phyloP scores from a whole-genome alignment of 768 basidiomycete species.

The Panaeolus cyanescens region DNA sequence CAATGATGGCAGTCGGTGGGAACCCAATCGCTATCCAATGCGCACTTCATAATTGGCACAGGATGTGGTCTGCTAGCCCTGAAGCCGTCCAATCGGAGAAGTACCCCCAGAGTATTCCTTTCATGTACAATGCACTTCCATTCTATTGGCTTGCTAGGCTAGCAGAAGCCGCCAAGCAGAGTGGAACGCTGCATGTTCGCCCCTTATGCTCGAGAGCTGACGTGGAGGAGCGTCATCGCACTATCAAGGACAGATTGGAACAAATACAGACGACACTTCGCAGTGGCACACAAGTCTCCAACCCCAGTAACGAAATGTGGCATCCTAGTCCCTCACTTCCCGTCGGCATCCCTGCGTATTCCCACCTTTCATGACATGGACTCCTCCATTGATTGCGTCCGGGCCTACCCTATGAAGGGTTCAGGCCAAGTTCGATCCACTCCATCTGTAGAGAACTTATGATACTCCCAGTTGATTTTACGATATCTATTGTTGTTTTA shows the following conservation, averaged over 20 bases:
- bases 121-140: slow-evolving; percentile 48
- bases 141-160: slow-evolving; percentile 68
- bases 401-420: neutral
- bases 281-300: slow-evolving; percentile 41
- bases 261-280: slow-evolving; percentile 49
- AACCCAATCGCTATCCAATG: slow-evolving; percentile 40
- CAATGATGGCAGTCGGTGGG: slow-evolving; percentile 10
- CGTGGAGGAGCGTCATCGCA: slow-evolving; percentile 42
- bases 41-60: slow-evolving; percentile 61
- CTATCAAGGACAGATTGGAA: slow-evolving; percentile 53
- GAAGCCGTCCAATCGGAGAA: slow-evolving; percentile 30
- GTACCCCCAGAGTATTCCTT: slow-evolving; percentile 32
- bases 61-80: slow-evolving; percentile 49
- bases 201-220: slow-evolving; percentile 15
- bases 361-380: slow-evolving; percentile 12
- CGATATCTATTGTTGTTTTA: neutral
- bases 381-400: neutral
- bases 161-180: slow-evolving; percentile 52
- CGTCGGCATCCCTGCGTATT: slow-evolving; percentile 15
- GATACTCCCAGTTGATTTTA: neutral
- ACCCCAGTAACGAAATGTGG: neutral
- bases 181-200: slow-evolving; percentile 32
- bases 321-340: slow-evolving; percentile 19
- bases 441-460: neutral
- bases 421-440: neutral